Conservation (phyloP, 139 green algal genomes). For the Coccomyxa sp. region DNA sequence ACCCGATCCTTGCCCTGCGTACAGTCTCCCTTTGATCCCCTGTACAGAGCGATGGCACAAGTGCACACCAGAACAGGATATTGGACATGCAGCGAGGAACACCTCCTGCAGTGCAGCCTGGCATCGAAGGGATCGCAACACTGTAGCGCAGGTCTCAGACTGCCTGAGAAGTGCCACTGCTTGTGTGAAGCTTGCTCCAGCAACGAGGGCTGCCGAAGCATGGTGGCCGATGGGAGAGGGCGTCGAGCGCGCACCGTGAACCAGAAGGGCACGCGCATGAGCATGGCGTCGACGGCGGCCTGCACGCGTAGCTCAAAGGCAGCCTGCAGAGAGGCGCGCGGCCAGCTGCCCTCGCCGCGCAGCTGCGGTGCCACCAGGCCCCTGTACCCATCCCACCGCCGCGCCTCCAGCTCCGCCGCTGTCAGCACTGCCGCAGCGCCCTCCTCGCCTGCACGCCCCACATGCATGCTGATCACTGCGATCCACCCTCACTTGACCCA, state of each 20-base stretch:
- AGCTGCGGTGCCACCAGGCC: slow-evolving; percentile 54
- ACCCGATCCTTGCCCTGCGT: slow-evolving; percentile 17
- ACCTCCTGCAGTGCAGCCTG: too few relatives aligned
- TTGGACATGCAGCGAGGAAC: too few relatives aligned
- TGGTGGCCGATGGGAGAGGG: too few relatives aligned
- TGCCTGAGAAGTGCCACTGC: too few relatives aligned
- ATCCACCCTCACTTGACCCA: too few relatives aligned
- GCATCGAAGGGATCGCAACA: too few relatives aligned
- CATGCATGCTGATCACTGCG: not conserved
- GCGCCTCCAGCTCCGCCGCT: slow-evolving; percentile 23
- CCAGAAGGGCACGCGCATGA: slow-evolving; percentile 57
- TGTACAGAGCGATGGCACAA: too few relatives aligned
- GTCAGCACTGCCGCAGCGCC: slow-evolving; percentile 8
- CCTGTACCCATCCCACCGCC: slow-evolving; percentile 58
- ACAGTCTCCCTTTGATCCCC: too few relatives aligned
- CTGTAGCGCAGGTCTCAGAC: too few relatives aligned
- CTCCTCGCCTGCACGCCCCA: not conserved
- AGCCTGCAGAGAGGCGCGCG: slow-evolving; percentile 10
- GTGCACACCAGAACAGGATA: too few relatives aligned
- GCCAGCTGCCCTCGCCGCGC: slow-evolving; percentile 50
- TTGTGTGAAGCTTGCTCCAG: too few relatives aligned
- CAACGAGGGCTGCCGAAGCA: too few relatives aligned
- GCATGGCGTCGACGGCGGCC: slow-evolving; percentile 38
- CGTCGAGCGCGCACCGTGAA: slow-evolving; percentile 18
- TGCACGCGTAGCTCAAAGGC: slow-evolving; percentile 37